These are phyloP conservation scores for Naegleria fowleri DNA, from an alignment of 208 protist genomes.

Conservation along the genomic window DNA sequence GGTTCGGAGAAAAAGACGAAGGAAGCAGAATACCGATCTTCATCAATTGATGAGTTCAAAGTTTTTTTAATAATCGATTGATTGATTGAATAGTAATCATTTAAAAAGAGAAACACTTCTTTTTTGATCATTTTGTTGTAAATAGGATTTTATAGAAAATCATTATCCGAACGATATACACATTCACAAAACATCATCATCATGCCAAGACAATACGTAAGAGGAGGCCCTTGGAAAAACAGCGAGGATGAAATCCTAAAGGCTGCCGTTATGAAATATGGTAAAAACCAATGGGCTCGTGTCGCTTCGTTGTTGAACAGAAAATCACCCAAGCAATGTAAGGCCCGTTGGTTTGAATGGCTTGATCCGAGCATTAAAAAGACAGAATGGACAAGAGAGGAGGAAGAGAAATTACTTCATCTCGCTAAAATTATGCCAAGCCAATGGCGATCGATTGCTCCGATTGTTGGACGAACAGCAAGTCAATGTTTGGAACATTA, in stretches of 20 bases:
- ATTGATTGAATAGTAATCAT: too few species aligned
- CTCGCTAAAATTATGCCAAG: conserved; percentile 94
- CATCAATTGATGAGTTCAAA: too few species aligned
- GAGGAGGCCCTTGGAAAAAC: conserved; percentile 99
- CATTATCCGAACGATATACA: too few species aligned
- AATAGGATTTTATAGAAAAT: too few species aligned
- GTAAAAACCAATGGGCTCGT: conserved; percentile 95
- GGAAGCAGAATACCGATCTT: too few species aligned
- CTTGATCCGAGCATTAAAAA: conserved; percentile 98
- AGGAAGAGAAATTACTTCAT: conserved; percentile 98
- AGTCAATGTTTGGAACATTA: conserved; percentile 98
- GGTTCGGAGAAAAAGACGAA: too few species aligned
- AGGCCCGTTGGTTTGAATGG: conserved; percentile 97
- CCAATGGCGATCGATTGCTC: conserved; percentile 97
- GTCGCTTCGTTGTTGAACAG: conserved; percentile 95
- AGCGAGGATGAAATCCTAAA: conserved; percentile 99
- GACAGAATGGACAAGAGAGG: conserved; percentile 96
- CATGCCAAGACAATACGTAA: conserved; percentile 57
- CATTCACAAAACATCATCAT: not conserved
- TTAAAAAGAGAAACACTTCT: too few species aligned
- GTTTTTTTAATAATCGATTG: too few species aligned
- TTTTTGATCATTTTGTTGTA: too few species aligned
- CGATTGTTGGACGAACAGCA: conserved; percentile 89
- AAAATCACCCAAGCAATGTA: conserved; percentile 98
- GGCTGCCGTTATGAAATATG: conserved; percentile 98